These are phyloP conservation scores for Euphorbia peplus DNA, from an alignment of 345 rosid species.

Conservation along the genomic window DNA sequence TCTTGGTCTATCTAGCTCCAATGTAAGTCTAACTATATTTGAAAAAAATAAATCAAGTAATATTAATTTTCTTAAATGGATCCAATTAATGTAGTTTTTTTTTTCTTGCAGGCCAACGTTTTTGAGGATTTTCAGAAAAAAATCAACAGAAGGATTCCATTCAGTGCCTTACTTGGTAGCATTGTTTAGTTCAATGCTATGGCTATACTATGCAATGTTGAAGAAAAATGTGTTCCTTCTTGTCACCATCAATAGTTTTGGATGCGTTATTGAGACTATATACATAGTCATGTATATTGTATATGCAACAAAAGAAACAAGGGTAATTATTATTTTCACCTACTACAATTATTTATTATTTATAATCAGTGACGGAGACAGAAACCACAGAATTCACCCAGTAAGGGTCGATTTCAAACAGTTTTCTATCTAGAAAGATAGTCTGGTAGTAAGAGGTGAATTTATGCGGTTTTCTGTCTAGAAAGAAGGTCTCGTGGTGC, in stretches of 20 bases:
- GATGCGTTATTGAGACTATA: conserved; percentile 62
- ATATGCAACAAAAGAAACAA: conserved; percentile 49
- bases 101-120: conserved; percentile 72
- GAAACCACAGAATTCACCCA: too few species aligned
- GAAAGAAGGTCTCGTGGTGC: too few species aligned
- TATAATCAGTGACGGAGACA: too few species aligned
- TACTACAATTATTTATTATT: too few species aligned
- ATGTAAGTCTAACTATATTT: conserved; percentile 46
- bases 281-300: conserved; percentile 59
- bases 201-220: conserved; percentile 78
- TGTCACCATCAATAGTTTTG: conserved; percentile 79
- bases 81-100: background rate
- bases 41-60: too few species aligned
- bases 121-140: conserved; percentile 56
- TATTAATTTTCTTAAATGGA: too few species aligned
- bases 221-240: conserved; percentile 62
- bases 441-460: too few species aligned
- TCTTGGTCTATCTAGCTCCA: conserved; percentile 77
- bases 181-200: conserved; percentile 82
- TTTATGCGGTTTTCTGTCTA: too few species aligned
- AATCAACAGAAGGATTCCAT: conserved; percentile 74
- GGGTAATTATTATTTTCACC: conserved; percentile 28
- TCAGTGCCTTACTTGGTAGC: conserved; percentile 84
- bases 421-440: too few species aligned
- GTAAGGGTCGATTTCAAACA: too few species aligned